Evolutionary conservation across 352 stramenopile genomes (phyloP).

Genomic region (Globisporangium solare): DNA sequence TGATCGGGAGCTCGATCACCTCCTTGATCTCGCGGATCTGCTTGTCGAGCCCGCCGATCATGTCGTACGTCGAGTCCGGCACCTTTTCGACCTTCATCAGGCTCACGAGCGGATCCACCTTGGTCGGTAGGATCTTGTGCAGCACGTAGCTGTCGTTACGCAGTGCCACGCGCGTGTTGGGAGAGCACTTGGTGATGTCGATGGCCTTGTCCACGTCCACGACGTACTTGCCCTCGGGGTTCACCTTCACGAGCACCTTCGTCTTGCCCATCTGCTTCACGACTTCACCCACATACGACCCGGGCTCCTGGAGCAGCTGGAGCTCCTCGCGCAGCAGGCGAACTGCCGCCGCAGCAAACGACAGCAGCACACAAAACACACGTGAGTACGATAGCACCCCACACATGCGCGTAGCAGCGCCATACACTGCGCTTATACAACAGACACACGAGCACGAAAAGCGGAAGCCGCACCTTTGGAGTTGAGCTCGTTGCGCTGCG

Average conservation of each 20-base stretch:
- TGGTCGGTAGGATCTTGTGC: constrained; percentile 99
- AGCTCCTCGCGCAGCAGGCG: constrained; percentile 98
- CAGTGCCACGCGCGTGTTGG: constrained; percentile 98
- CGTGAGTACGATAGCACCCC: too few species aligned
- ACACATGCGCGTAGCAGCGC: too few species aligned
- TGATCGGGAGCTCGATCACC: constrained; percentile 99
- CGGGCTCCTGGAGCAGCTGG: constrained; percentile 97
- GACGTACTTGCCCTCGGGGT: constrained; percentile 99
- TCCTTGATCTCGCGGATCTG: constrained; percentile 99
- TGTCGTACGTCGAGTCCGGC: constrained; percentile 99
- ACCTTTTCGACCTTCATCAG: constrained; percentile 99
- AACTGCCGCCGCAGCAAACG: constrained; percentile 43
- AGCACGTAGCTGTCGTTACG: constrained; percentile 99
- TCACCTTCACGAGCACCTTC: constrained; percentile 99
- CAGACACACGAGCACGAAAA: constrained; percentile 5
- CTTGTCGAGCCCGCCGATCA: constrained; percentile 99
- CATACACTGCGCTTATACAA: too few species aligned
- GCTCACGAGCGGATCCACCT: constrained; percentile 92
- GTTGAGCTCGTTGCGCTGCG: constrained; percentile 99
- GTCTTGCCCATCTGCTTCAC: constrained; percentile 99
- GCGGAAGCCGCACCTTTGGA: constrained; percentile 84
- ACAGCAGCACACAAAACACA: too few species aligned
- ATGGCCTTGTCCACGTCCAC: constrained; percentile 98
- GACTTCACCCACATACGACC: constrained; percentile 98
- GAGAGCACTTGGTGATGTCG: constrained; percentile 95